Percentiles rank a stretch among this genome's conserved stretches.
Evolutionary conservation across 2,329 filamentous ascomycete genomes (phyloP).

Genomic region (Davidsoniella virescens): DNA sequence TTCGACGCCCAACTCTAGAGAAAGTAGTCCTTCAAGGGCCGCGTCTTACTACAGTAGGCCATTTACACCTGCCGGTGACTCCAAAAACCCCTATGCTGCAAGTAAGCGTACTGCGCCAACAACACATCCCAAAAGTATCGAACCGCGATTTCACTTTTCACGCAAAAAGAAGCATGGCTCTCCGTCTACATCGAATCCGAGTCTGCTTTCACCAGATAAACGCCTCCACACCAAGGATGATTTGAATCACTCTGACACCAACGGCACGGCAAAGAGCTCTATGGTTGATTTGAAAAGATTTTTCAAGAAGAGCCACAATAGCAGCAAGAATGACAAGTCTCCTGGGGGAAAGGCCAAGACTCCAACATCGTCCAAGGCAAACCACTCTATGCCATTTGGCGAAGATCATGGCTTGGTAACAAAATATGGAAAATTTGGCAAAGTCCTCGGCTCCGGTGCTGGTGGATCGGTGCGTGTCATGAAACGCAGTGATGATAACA

Average conservation of each 20-base stretch:
- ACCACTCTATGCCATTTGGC: conserved; percentile 55
- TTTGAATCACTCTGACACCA: conserved; percentile 14
- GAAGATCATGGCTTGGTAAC: conserved; percentile 82
- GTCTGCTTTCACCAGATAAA: conserved; percentile 30
- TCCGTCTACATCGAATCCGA: conserved; percentile 35
- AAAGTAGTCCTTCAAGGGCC: conserved; percentile 47
- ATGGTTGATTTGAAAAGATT: conserved; percentile 97
- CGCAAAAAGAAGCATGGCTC: conserved; percentile 52
- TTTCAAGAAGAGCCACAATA: conserved; percentile 57
- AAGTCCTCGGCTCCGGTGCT: conserved; percentile 81
- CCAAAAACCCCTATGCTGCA: conserved; percentile 76
- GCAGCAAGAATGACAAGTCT: conserved; percentile 47
- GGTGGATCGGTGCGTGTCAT: conserved; percentile 88
- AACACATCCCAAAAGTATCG: conserved; percentile 39
- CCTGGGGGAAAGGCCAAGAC: conserved; percentile 49
- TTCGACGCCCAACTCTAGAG: conserved; percentile 41
- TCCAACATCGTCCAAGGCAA: conserved; percentile 35
- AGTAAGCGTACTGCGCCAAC: conserved; percentile 52
- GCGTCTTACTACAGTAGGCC: conserved; percentile 53
- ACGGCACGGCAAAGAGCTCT: conserved; percentile 42
- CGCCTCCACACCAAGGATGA: conserved; percentile 21
- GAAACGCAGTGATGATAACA: conserved; percentile 82
- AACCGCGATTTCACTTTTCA: conserved; percentile 72
- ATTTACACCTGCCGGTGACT: conserved; percentile 63
- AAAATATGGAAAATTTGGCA: conserved; percentile 92